Percentiles rank a stretch among this genome's conserved stretches.
phyloP scores from a whole-genome alignment of 164 flowering plant species.

The Protea cynaroides region DNA sequence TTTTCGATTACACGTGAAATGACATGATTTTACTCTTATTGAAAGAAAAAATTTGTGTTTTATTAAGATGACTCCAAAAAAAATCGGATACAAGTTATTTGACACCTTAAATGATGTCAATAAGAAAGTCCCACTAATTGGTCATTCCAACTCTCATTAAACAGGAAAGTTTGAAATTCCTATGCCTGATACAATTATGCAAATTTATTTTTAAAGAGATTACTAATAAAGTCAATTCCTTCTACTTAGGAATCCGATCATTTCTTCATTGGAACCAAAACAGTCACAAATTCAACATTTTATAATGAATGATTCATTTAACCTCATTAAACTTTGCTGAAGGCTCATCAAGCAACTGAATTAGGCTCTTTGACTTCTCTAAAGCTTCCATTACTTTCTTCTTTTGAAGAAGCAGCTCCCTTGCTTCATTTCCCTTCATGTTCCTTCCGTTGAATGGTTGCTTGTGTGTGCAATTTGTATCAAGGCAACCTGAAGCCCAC shows the following conservation, averaged over 20 bases:
- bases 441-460: no score
- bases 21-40: no score
- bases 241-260: not conserved
- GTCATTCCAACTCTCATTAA: no score
- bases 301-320: not conserved
- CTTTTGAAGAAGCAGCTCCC: conserved; percentile 75
- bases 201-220: not conserved
- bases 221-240: no score
- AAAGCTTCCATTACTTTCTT: conserved; percentile 73
- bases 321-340: conserved; percentile 71
- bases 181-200: not conserved
- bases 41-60: no score
- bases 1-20: no score
- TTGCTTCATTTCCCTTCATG: conserved; percentile 63
- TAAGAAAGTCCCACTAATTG: no score
- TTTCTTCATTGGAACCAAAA: not conserved
- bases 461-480: no score
- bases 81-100: no score
- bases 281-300: not conserved
- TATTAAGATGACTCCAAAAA: no score
- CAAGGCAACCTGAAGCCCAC: no score
- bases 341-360: conserved; percentile 67
- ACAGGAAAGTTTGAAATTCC: not conserved
- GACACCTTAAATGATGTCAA: no score
- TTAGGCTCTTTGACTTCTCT: conserved; percentile 65